Conservation (phyloP, 306 rosid species). For the Begonia loranthoides region DNA sequence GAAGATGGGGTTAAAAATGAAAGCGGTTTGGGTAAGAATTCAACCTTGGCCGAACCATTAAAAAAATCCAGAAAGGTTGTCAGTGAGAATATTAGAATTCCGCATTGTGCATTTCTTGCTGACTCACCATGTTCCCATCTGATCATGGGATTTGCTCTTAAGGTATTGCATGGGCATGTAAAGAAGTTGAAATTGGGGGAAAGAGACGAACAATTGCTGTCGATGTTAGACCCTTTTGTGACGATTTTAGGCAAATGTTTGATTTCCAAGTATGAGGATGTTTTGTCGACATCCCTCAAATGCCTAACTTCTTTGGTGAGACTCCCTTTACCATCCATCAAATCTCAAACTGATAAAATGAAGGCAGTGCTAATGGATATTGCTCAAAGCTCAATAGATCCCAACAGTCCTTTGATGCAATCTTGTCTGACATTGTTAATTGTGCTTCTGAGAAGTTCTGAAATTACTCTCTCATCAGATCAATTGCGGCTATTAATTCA, state of each 20-base stretch:
- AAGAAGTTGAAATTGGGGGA: conserved; percentile 42
- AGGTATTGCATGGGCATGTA: conserved; percentile 50
- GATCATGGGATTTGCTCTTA: conserved; percentile 67
- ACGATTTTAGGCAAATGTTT: conserved; percentile 43
- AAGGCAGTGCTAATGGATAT: conserved; percentile 57
- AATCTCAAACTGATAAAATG: conserved; percentile 50
- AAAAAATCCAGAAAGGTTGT: conserved; percentile 11
- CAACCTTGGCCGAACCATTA: conserved; percentile 12
- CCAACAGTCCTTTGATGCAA: conserved; percentile 63
- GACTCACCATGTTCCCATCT: conserved; percentile 61
- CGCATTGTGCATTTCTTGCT: conserved; percentile 24
- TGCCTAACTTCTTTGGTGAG: conserved; percentile 63
- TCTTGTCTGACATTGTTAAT: conserved; percentile 64
- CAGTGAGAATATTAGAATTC: conserved; percentile 25
- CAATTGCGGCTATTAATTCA: conserved; percentile 58
- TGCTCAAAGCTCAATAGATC: conserved; percentile 42
- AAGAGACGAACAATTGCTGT: conserved; percentile 25
- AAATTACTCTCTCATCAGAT: conserved; percentile 53
- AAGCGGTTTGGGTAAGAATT: conserved; percentile 31
- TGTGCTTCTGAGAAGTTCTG: conserved; percentile 57
- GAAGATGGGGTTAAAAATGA: conserved; percentile 64
- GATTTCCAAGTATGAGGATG: conserved; percentile 76
- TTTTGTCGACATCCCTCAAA: conserved; percentile 58
- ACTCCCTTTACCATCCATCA: conserved; percentile 68
- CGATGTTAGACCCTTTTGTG: conserved; percentile 76